Conservation (phyloP, 2,329 filamentous ascomycete species). For the Arthrinium phaeospermum region DNA sequence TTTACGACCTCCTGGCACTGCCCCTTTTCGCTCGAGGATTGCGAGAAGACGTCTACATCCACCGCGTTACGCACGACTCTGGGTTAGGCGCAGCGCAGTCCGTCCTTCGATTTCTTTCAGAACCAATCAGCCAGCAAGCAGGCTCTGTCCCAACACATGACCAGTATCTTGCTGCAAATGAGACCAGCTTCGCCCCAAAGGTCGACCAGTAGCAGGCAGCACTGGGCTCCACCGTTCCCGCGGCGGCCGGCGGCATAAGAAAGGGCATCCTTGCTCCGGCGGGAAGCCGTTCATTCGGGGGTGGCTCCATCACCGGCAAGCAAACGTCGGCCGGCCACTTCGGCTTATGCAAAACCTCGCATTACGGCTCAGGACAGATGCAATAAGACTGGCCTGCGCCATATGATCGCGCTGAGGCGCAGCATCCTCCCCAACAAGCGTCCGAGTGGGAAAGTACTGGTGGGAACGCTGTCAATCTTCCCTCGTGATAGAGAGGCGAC, state of each 20-base stretch:
- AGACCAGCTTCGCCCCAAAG: neutral
- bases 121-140: neutral
- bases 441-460: neutral
- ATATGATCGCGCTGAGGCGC: neutral
- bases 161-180: neutral
- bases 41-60: neutral
- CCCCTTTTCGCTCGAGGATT: neutral
- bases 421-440: neutral
- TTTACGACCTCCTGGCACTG: neutral
- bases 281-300: neutral
- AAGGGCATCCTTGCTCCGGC: neutral
- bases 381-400: neutral
- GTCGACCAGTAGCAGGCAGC: neutral
- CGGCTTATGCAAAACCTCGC: neutral
- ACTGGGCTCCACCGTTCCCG: neutral
- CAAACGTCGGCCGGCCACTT: neutral
- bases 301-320: neutral
- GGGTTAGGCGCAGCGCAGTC: neutral
- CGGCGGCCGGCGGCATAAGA: neutral
- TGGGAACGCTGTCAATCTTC: neutral
- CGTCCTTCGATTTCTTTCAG: neutral
- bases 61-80: neutral
- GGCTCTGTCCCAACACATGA: neutral
- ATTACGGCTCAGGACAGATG: neutral
- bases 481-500: neutral